phyloP scores from a whole-genome alignment of 345 rosid genomes.

The Erysimum cheiranthoides region DNA sequence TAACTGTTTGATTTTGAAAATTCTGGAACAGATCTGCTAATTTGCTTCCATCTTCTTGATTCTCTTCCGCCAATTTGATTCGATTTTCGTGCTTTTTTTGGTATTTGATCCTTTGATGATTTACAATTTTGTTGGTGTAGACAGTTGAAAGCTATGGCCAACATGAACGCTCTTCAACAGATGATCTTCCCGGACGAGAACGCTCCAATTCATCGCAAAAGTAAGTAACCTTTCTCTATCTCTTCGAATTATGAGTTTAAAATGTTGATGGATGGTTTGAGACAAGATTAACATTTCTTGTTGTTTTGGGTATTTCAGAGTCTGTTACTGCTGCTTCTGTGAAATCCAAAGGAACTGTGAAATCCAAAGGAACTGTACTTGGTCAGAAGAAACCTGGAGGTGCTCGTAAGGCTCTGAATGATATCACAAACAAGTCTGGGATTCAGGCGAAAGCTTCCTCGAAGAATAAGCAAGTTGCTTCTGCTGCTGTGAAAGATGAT shows the following conservation, averaged over 20 bases:
- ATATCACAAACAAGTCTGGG: constrained; percentile 61
- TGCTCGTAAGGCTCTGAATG: constrained; percentile 59
- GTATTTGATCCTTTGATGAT: background rate
- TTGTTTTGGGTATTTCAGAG: constrained; percentile 11
- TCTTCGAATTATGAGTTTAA: background rate
- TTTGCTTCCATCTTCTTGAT: constrained; percentile 7
- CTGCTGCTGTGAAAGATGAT: constrained; percentile 41
- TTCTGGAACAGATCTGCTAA: background rate
- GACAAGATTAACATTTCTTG: background rate
- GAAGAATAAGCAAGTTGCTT: constrained; percentile 46
- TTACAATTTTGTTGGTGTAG: background rate
- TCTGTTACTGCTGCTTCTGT: constrained; percentile 42
- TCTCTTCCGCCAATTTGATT: background rate
- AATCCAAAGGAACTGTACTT: constrained; percentile 47
- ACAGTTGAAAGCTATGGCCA: constrained; percentile 35
- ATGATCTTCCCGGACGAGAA: constrained; percentile 46
- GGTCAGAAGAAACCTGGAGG: constrained; percentile 53
- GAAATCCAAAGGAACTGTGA: constrained; percentile 48
- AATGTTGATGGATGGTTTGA: background rate
- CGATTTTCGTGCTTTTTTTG: background rate
- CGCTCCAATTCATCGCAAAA: constrained; percentile 43
- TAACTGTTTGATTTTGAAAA: background rate
- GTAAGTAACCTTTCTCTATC: background rate
- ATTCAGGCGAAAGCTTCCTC: constrained; percentile 35
- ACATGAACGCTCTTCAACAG: constrained; percentile 39